Evolutionary conservation across 345 rosid genomes (phyloP), one percentile per base, ranked within the genome.

Genomic region (Salix koriyanagi): DNA sequence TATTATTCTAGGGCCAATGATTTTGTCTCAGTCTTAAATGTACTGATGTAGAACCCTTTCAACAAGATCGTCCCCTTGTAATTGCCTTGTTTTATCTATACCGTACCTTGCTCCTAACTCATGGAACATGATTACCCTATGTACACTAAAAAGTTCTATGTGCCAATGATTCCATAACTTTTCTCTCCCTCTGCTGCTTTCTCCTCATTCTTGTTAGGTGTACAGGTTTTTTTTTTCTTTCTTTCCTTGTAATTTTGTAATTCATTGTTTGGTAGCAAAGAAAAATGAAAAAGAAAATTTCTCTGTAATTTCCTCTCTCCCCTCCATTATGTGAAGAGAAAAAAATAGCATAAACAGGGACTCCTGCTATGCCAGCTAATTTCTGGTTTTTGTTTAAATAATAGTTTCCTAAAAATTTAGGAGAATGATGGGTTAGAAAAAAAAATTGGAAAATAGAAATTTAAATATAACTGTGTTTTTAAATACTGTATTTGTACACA

Each of bases 151-250:
- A n/a, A n/a, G n/a, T n/a, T n/a, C n/a, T n/a, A n/a, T n/a, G 2
- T 28, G 30, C 30, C 30, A 28, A 28, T 28, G 30, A 84, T 88
- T 88, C 88, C 87, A 74, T 37, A 79, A 76, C 80, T 58, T 67
- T 46, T 67, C 54, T 23, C 36, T 67, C 18, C 0, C 26, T 50
- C 73, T 44, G 4, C 65, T 67, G 69, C 78, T 72, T 50, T 48
- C 18, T 48, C 52, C 19, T 11, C 50, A 46, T 46, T 46, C 50
- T 46, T 46, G 36, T 34, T 4, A 34, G 0, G 16, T 46, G 50
- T 46, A 14, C 18, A 3, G 34, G 3, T 6, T 23, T 58, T 13
- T 19, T 23, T n/a, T 4, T 71, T 52, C 74, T 61, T 28, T 1
- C 2, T 62, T 18, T 34, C 52, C 32, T n/a, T 34, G 44, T 25